A percentile compares a stretch with the other conserved stretches of the same genome.
Evolutionary conservation across 1,139 yeast species (phyloP).

Genomic region (Blastobotrys raffinosifermentans): DNA sequence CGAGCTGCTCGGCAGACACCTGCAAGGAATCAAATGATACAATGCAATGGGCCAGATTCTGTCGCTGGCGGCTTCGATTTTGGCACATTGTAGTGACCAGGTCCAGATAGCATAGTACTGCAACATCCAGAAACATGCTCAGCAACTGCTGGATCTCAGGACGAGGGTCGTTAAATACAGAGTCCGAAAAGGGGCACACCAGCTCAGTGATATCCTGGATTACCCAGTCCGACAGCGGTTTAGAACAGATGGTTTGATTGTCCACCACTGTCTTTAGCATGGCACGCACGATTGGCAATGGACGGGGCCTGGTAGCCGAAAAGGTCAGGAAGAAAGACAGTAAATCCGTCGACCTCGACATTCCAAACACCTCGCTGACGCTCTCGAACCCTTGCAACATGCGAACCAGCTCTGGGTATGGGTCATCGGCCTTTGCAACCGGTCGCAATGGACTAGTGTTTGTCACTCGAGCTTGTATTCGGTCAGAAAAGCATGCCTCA

Average conservation of each 20-base stretch:
- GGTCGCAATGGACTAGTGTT: constrained; percentile 29
- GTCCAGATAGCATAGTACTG: constrained; percentile 37
- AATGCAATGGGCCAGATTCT: constrained; percentile 51
- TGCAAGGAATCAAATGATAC: constrained; percentile 76
- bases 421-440: constrained; percentile 18
- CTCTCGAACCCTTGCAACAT: constrained; percentile 20
- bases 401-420: constrained; percentile 18
- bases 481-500: constrained; percentile 17
- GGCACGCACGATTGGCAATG: constrained; percentile 29
- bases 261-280: constrained; percentile 22
- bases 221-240: constrained; percentile 27
- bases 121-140: constrained; percentile 23
- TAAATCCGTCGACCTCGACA: constrained; percentile 25
- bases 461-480: constrained; percentile 28
- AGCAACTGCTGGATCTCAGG: constrained; percentile 13
- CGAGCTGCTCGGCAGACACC: constrained; percentile 84
- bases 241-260: constrained; percentile 17
- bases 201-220: constrained; percentile 29
- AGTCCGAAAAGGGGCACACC: constrained; percentile 19
- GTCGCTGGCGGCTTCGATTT: constrained; percentile 81
- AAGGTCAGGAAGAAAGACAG: constrained; percentile 27
- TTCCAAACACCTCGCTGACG: constrained; percentile 13
- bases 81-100: constrained; percentile 54
- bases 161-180: constrained; percentile 11
- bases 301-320: constrained; percentile 20